These are phyloP conservation scores for Penicillium ucsense DNA, from an alignment of 495 filamentous ascomycete species.

Conservation along the genomic window DNA sequence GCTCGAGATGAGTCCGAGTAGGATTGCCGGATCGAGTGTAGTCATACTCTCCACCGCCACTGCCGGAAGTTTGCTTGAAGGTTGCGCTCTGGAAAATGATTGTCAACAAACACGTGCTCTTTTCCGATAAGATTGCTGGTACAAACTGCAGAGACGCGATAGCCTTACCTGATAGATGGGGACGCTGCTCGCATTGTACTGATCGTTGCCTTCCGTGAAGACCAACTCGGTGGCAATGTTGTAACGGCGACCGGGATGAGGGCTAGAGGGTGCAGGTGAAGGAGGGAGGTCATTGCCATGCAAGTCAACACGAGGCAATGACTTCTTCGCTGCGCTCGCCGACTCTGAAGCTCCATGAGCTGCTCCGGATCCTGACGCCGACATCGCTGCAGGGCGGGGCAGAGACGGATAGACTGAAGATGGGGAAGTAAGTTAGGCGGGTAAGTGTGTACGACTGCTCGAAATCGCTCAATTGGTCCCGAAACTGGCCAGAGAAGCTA, in stretches of 20 bases:
- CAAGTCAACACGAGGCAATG: constrained; percentile 64
- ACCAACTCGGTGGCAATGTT: constrained; percentile 93
- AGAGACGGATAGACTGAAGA: constrained; percentile 4
- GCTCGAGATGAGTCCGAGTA: constrained; percentile 89
- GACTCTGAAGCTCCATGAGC: constrained; percentile 15
- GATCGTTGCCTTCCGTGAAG: constrained; percentile 88
- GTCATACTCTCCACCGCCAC: constrained; percentile 80
- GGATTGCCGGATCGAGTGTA: constrained; percentile 97
- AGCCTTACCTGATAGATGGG: constrained; percentile 77
- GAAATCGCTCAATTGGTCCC: no score
- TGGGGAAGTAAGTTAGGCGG: background rate
- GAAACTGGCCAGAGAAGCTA: background rate
- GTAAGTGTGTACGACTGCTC: background rate
- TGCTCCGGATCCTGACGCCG: constrained; percentile 32
- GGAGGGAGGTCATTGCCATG: constrained; percentile 88
- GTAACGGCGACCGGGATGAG: constrained; percentile 73
- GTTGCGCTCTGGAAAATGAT: constrained; percentile 63
- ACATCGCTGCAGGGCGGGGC: constrained; percentile 37
- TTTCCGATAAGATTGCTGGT: background rate
- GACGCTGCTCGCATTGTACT: constrained; percentile 89
- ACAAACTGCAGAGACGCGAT: no score
- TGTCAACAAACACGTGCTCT: constrained; percentile 4
- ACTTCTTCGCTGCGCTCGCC: constrained; percentile 48
- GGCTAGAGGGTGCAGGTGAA: constrained; percentile 88
- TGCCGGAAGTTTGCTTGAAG: constrained; percentile 84